Percentiles rank a stretch among this genome's conserved stretches.
phyloP scores from a whole-genome alignment of 148 eudicot species.

The Chenopodium suecicum region DNA sequence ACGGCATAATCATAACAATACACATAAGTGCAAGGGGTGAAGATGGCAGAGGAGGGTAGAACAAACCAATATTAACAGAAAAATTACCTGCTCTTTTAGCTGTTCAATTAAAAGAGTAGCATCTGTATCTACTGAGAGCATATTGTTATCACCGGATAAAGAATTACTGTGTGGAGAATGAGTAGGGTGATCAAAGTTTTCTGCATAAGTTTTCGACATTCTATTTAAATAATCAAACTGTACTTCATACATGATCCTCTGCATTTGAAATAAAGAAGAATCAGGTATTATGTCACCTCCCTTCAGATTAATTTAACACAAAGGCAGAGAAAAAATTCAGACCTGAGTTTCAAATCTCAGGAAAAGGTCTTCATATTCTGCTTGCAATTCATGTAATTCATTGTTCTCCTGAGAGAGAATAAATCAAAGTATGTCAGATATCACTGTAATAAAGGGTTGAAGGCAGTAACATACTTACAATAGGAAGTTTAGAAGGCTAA shows the following conservation, averaged over 20 bases:
- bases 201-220: conserved; percentile 49
- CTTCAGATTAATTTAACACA: background rate
- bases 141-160: conserved; percentile 23
- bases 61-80: conserved; percentile 3
- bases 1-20: conserved; percentile 10
- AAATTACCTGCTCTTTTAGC: conserved; percentile 74
- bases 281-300: background rate
- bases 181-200: conserved; percentile 8
- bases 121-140: conserved; percentile 45
- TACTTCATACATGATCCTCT: conserved; percentile 69
- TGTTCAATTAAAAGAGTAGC: conserved; percentile 61
- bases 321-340: conserved; percentile 11
- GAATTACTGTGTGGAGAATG: conserved; percentile 19
- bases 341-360: conserved; percentile 77
- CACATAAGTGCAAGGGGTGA: background rate
- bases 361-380: conserved; percentile 70
- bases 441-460: conserved; percentile 12
- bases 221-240: conserved; percentile 62
- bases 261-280: conserved; percentile 8
- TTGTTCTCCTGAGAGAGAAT: conserved; percentile 47
- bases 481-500: background rate
- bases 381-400: conserved; percentile 55
- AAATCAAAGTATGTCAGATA: conserved; percentile 27
- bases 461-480: conserved; percentile 1
- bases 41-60: background rate